phyloP scores from a whole-genome alignment of 192 early-diverging fungal species.

The Coemansia sp. region DNA sequence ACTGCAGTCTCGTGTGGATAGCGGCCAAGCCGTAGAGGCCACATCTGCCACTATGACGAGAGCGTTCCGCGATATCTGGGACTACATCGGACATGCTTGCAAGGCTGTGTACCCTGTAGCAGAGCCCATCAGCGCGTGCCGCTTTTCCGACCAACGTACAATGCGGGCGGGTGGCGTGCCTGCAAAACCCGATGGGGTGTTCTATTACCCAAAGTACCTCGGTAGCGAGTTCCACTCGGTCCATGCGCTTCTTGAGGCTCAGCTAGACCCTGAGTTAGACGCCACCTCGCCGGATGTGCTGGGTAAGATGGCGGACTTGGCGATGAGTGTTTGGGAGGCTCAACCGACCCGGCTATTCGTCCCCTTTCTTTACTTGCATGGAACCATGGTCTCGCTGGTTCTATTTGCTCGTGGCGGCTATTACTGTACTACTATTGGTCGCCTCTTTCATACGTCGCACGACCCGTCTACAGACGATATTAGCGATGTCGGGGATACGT shows the following conservation, averaged over 20 bases:
- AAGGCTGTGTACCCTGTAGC: background rate
- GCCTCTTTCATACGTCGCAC: background rate
- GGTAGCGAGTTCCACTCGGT: background rate
- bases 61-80: constrained; percentile 7
- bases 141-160: background rate
- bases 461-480: background rate
- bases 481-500: background rate
- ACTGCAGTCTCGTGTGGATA: background rate
- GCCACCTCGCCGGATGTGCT: background rate
- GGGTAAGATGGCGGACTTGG: constrained; percentile 10
- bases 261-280: background rate
- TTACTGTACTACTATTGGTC: background rate
- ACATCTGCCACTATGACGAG: background rate
- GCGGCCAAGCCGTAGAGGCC: background rate
- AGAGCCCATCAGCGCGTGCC: background rate
- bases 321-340: constrained; percentile 1
- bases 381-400: background rate
- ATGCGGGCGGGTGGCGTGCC: background rate
- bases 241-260: background rate
- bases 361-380: constrained; percentile 8
- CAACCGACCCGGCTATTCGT: constrained; percentile 11
- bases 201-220: background rate
- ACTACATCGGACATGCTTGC: background rate
- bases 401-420: constrained; percentile 10
- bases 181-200: background rate